Evolutionary conservation across 2,329 filamentous ascomycete genomes (phyloP), one percentile per base, ranked within the genome.

Genomic region (Calonectria pauciramosa): DNA sequence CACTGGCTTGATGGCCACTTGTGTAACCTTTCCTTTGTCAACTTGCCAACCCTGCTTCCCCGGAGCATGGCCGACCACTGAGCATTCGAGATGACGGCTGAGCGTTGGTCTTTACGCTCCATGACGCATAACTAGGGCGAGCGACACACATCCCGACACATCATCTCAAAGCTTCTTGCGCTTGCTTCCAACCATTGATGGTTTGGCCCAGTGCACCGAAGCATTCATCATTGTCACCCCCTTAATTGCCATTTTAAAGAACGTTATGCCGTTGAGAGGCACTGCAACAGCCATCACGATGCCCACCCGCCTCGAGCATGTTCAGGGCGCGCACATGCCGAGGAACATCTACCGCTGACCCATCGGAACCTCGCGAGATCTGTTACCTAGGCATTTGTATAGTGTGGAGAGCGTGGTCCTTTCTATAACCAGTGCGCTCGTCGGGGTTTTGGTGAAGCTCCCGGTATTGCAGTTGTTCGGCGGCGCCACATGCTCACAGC

Each of bases 401-500:
- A 32, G 26, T 8, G 14, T 32, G 20, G 16, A 64, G 36, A 60
- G 16, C 32, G 52, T 28, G 52, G 52, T 44, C 49, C 28, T 30
- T 59, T 23, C 68, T 32, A 65, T 51, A 36, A 18, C n/a, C n/a
- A n/a, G 44, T 60, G 23, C 34, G 20, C n/a, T 63, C 26, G 34
- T 20, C 52, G 41, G 7, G n/a, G 36, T 30, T 23, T 13, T 68
- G 54, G 49, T 32, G 56, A 56, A 59, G 32, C 41, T 41, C 63
- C 38, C n/a, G 16, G 44, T 18, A 41, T 38, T 36, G 54, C 49
- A 64, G 36, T 32, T 75, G 66, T 59, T 52, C 69, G 51, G 66
- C 34, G 44, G 54, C 66, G 65, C 70, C 73, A 75, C 70, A 73
- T 49, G 56, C 70, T 59, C 49, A 60, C 49, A 65, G 59, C 36